phyloP scores from a whole-genome alignment of 1,139 yeast species.

The Kazachstania sp. region DNA sequence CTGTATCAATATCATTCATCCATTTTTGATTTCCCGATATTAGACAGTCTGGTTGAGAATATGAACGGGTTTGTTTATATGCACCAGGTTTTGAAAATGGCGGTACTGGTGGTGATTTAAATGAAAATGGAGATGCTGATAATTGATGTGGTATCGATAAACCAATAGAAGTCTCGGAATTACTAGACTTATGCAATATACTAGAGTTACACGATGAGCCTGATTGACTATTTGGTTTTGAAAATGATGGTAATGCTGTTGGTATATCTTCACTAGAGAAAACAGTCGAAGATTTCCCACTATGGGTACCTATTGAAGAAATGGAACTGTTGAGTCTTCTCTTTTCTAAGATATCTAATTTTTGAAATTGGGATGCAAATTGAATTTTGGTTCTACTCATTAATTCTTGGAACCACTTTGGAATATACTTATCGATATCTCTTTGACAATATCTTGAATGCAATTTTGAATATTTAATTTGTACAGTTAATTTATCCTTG shows the following conservation, averaged over 20 bases:
- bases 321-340: conserved; percentile 32
- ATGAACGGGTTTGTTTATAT: conserved; percentile 13
- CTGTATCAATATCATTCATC: conserved; percentile 15
- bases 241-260: neutral
- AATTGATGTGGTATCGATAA: neutral
- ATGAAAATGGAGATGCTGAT: neutral
- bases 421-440: conserved; percentile 24
- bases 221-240: neutral
- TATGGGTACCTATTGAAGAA: conserved; percentile 4
- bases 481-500: conserved; percentile 22
- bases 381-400: conserved; percentile 26
- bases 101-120: conserved; percentile 2
- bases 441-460: conserved; percentile 10
- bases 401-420: conserved; percentile 34
- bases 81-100: neutral
- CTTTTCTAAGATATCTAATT: conserved; percentile 35
- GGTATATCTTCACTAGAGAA: neutral
- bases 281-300: neutral
- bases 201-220: neutral
- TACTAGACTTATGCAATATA: conserved; percentile 2
- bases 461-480: conserved; percentile 19
- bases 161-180: conserved; percentile 6
- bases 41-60: conserved; percentile 16
- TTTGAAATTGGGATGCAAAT: conserved; percentile 33
- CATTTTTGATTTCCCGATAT: conserved; percentile 12